A percentile compares a stretch with the other conserved stretches of the same genome.
Conservation (phyloP, 176 grass and related monocot species). For the Oryza australiensis region DNA sequence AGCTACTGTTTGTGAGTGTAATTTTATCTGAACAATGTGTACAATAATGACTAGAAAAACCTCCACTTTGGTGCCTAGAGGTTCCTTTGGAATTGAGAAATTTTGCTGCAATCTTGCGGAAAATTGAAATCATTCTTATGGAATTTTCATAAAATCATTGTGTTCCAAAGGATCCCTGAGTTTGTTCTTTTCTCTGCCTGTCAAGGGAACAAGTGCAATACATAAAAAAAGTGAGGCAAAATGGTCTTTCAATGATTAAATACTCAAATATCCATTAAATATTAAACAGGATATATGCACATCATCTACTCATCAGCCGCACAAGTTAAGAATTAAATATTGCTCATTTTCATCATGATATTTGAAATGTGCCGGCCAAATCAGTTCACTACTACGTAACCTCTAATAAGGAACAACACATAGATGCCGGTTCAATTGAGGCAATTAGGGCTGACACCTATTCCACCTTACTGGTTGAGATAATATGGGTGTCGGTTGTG, state of each 20-base stretch:
- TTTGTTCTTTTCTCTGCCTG: not conserved
- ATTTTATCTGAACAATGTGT: not conserved
- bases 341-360: not conserved
- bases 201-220: not conserved
- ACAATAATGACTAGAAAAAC: not conserved
- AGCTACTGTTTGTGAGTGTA: not conserved
- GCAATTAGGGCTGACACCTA: too few relatives aligned
- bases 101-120: too few relatives aligned
- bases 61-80: not conserved
- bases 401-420: too few relatives aligned
- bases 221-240: not conserved
- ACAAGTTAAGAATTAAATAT: not conserved
- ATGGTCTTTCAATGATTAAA: not conserved
- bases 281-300: not conserved
- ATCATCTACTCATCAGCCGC: not conserved
- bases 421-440: too few relatives aligned
- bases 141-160: too few relatives aligned
- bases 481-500: too few relatives aligned
- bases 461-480: too few relatives aligned
- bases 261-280: not conserved
- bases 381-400: too few relatives aligned
- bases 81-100: not conserved
- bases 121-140: too few relatives aligned
- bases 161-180: not conserved
- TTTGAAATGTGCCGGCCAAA: slow-evolving; percentile 12